A percentile compares a stretch with the other conserved stretches of the same genome.
Conservation (phyloP, 805 yeast species). For the Ogataea naganishii region DNA sequence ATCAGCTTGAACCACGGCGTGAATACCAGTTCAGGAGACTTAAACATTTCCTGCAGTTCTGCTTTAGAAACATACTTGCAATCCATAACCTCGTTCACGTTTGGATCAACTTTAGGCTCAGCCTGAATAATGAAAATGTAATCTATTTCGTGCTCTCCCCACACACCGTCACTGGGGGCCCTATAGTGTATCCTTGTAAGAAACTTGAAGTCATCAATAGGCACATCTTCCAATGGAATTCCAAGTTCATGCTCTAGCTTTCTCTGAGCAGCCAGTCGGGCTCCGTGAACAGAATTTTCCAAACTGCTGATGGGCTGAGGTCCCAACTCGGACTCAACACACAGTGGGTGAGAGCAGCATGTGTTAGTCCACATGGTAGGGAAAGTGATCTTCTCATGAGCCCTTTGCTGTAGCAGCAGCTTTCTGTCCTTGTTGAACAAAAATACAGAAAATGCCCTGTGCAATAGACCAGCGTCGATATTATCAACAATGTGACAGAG, state of each 20-base stretch:
- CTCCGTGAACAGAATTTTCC: constrained; percentile 63
- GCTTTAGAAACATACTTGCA: constrained; percentile 59
- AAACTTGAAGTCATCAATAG: constrained; percentile 64
- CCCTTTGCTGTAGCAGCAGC: constrained; percentile 88
- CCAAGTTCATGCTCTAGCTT: constrained; percentile 93
- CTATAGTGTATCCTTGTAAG: constrained; percentile 92
- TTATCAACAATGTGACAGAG: constrained; percentile 82
- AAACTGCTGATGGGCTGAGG: constrained; percentile 29
- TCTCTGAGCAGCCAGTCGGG: constrained; percentile 81
- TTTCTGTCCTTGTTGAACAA: constrained; percentile 70
- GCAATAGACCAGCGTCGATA: constrained; percentile 78
- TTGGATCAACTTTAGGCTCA: constrained; percentile 37
- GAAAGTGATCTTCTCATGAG: constrained; percentile 93
- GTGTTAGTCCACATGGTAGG: constrained; percentile 98
- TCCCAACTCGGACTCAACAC: constrained; percentile 77
- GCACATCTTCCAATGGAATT: constrained; percentile 47
- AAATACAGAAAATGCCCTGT: constrained; percentile 95
- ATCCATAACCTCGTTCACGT: constrained; percentile 83
- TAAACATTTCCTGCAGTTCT: constrained; percentile 70
- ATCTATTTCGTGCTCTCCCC: constrained; percentile 99
- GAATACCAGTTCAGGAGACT: constrained; percentile 52
- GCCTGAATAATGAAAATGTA: constrained; percentile 76
- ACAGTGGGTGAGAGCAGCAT: constrained; percentile 96
- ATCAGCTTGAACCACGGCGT: constrained; percentile 99
- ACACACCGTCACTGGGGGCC: constrained; percentile 67